Evolutionary conservation across 306 rosid genomes (phyloP).

Genomic region (Luffa acutangula): DNA sequence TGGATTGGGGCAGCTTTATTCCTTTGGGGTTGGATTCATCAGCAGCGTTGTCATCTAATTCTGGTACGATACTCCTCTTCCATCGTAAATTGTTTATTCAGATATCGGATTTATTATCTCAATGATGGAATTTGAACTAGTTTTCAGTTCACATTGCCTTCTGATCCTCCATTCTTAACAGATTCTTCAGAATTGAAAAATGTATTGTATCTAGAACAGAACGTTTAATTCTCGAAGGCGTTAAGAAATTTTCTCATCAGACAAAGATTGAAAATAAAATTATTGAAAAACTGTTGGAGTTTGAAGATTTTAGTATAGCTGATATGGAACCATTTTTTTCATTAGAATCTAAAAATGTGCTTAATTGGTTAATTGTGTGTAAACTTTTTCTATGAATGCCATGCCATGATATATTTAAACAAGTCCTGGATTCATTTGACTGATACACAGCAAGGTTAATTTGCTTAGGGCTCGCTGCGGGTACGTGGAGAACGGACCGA

Average conservation of each 20-base stretch:
- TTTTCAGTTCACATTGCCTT: not conserved
- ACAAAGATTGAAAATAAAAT: not conserved
- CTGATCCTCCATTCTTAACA: not conserved
- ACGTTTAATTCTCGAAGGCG: not conserved
- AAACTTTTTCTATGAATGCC: not conserved
- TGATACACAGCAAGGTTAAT: not conserved
- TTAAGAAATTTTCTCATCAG: not conserved
- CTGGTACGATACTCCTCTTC: slow-evolving; percentile 50
- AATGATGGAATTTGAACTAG: not conserved
- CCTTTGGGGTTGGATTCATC: slow-evolving; percentile 88
- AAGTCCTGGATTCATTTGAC: not conserved
- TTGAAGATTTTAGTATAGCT: not conserved
- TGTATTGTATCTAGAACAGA: not conserved
- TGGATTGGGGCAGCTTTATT: slow-evolving; percentile 66
- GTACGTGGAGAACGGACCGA: slow-evolving; percentile 30
- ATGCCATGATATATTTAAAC: not conserved
- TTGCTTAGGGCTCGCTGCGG: slow-evolving; percentile 68
- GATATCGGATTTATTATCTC: not conserved
- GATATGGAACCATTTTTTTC: not conserved
- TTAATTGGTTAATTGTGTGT: not conserved
- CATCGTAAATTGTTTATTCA: not conserved
- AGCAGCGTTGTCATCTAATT: slow-evolving; percentile 58
- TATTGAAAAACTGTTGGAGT: not conserved
- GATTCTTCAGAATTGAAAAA: not conserved
- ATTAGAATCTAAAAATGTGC: not conserved